A percentile compares a stretch with the other conserved stretches of the same genome.
Conservation (phyloP, 1,284 basidiomycete species). For the Wallemia hederae region DNA sequence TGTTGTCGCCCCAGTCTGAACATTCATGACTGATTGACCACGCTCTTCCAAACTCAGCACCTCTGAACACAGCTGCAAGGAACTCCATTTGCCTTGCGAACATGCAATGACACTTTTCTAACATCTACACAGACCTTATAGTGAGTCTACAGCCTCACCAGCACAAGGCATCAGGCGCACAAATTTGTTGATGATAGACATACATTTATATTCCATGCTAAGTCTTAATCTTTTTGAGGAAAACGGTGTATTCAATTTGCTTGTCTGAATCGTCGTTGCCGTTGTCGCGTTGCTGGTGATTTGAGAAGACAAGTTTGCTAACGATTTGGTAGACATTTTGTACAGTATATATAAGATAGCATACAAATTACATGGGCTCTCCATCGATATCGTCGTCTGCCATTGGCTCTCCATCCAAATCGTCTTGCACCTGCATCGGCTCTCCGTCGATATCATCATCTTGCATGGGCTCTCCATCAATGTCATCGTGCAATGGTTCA, state of each 20-base stretch:
- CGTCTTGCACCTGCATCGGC: conserved; percentile 5
- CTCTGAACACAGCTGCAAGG: not conserved
- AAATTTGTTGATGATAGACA: not conserved
- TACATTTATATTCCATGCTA: conserved; percentile 1
- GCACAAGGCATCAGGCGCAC: not conserved
- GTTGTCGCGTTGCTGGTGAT: not conserved
- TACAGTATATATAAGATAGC: too few species aligned
- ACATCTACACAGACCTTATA: not conserved
- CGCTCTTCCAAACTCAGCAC: not conserved
- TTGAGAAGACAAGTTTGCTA: too few species aligned
- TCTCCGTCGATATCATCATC: conserved; percentile 20
- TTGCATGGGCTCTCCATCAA: conserved; percentile 26
- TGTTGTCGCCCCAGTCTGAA: not conserved
- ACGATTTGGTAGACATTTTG: too few species aligned
- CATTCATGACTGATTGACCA: not conserved
- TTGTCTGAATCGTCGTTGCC: not conserved
- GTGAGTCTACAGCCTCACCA: not conserved
- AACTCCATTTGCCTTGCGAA: not conserved
- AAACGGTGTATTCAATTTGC: not conserved
- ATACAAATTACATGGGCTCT: conserved; percentile 15
- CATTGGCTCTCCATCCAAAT: conserved; percentile 9
- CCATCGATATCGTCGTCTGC: conserved; percentile 19
- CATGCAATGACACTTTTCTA: not conserved
- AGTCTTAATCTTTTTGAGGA: conserved; percentile 1
- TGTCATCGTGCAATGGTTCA: conserved; percentile 13